phyloP scores from a whole-genome alignment of 129 eudicot species.

The Daucus carota region DNA sequence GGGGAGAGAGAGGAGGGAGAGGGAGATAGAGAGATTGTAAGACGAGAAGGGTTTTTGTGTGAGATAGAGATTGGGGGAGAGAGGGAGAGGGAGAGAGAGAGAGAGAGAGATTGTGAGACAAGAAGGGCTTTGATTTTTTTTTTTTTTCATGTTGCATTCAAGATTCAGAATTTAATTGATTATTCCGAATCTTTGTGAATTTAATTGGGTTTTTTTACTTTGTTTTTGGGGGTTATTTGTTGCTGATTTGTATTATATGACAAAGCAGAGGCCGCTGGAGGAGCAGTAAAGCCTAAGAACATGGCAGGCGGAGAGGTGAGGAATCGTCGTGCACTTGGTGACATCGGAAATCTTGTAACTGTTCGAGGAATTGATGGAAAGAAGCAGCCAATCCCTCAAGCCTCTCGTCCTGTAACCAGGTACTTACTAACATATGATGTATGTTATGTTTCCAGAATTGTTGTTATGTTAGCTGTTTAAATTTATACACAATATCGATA shows the following conservation, averaged over 20 bases:
- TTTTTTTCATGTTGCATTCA: not conserved
- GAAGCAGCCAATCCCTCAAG: constrained; percentile 36
- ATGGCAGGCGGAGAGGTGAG: constrained; percentile 48
- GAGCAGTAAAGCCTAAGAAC: constrained; percentile 49
- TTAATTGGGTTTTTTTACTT: not conserved
- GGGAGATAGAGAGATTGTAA: not conserved
- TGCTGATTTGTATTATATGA: not conserved
- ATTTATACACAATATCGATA: no score
- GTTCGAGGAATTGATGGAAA: constrained; percentile 48
- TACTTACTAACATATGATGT: not conserved
- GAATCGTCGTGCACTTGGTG: constrained; percentile 77
- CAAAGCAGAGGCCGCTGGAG: constrained; percentile 43
- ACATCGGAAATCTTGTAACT: constrained; percentile 68
- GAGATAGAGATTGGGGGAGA: not conserved
- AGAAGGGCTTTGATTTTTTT: not conserved
- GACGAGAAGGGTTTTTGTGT: not conserved
- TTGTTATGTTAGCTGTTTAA: not conserved
- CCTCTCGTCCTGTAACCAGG: constrained; percentile 73
- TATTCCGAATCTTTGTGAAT: not conserved
- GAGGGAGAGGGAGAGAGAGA: not conserved
- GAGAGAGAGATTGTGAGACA: not conserved
- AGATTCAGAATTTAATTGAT: not conserved
- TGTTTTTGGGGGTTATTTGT: not conserved
- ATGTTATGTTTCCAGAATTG: not conserved
- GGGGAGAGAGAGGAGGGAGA: not conserved